phyloP scores from a whole-genome alignment of 768 basidiomycete genomes.

The Kwoniella sp. region DNA sequence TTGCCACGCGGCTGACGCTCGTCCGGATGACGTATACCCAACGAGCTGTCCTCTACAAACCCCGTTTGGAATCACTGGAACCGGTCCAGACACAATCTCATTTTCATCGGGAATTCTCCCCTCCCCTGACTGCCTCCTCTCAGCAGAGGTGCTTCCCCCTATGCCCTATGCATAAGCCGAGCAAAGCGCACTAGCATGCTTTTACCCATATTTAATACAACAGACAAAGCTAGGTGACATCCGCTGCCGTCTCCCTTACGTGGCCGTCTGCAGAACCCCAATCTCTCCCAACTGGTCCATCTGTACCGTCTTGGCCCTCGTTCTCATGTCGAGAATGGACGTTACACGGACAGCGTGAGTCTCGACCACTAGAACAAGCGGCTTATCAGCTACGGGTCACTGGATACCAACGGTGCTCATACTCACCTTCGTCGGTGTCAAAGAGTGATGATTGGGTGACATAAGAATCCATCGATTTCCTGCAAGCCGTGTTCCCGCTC shows the following conservation, averaged over 20 bases:
- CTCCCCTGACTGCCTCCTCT: too few species aligned
- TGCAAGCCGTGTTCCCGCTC: not conserved
- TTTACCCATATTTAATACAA: not conserved
- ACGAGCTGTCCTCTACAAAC: too few species aligned
- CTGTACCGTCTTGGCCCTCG: constrained; percentile 3
- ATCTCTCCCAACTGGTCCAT: not conserved
- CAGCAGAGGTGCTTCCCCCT: too few species aligned
- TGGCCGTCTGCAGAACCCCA: not conserved
- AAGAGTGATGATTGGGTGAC: constrained; percentile 1
- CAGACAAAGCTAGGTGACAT: not conserved
- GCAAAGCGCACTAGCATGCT: too few species aligned
- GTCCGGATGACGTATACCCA: too few species aligned
- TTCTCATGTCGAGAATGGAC: constrained; percentile 6
- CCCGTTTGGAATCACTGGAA: too few species aligned
- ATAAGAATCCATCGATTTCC: constrained; percentile 5
- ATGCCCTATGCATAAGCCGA: too few species aligned
- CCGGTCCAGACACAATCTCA: too few species aligned
- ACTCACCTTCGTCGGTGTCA: constrained; percentile 16
- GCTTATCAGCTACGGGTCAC: not conserved
- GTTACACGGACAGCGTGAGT: constrained; percentile 6
- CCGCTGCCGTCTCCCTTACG: not conserved
- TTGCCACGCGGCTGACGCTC: too few species aligned
- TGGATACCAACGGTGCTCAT: not conserved
- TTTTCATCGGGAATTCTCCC: too few species aligned
- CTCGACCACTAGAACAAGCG: constrained; percentile 1